A percentile compares a stretch with the other conserved stretches of the same genome.
phyloP scores from a whole-genome alignment of 179 eudicot species.

The Heliamphora pulchella region DNA sequence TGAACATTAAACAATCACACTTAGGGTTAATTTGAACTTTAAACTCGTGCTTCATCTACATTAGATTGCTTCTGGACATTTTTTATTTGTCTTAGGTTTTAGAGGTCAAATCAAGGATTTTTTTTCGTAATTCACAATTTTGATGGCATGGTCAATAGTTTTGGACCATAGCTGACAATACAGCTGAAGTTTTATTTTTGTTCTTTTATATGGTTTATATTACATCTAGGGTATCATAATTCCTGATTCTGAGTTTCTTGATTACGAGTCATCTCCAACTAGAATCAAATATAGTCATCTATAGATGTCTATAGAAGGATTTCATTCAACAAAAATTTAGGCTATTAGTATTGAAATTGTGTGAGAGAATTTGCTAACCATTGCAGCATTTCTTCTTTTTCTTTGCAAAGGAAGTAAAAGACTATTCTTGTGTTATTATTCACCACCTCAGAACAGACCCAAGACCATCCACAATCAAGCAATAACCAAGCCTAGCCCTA shows the following conservation, averaged over 20 bases:
- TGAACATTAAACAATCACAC: no score
- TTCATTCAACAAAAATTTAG: not conserved
- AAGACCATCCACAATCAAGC: constrained; percentile 1
- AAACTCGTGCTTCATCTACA: not conserved
- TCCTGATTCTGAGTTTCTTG: not conserved
- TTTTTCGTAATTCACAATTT: not conserved
- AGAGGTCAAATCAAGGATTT: not conserved
- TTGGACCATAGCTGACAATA: not conserved
- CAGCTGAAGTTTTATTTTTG: not conserved
- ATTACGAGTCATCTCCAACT: not conserved
- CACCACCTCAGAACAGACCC: not conserved
- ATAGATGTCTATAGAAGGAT: not conserved
- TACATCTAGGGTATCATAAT: not conserved
- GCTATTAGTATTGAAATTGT: not conserved
- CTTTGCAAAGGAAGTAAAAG: not conserved
- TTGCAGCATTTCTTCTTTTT: not conserved
- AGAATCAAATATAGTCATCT: not conserved
- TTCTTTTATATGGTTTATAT: not conserved
- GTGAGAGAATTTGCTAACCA: not conserved
- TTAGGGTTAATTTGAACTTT: not conserved
- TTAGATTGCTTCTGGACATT: not conserved
- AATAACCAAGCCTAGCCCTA: not conserved
- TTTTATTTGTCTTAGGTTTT: not conserved
- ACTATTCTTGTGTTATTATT: not conserved
- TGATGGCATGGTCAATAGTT: not conserved